Base-by-base conservation (phyloP, 139 green algal species). In the Pleodorina starrii region DNA sequence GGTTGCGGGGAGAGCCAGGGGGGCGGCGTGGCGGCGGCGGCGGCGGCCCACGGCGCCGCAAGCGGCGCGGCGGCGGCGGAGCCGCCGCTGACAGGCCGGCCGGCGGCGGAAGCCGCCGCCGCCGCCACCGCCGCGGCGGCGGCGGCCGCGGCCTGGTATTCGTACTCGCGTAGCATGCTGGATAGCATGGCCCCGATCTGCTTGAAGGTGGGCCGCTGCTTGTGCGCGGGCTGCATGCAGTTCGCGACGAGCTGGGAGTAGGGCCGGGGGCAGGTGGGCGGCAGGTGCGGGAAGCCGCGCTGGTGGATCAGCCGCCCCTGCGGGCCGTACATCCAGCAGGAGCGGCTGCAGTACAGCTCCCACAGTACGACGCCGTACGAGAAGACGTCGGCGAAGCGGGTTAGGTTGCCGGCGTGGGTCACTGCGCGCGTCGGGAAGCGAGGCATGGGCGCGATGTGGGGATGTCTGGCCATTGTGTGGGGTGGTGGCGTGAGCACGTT, bases 281-380 rank as follows among this genome's bases (percentile, higher is more conserved):
- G 84, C 23, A 89, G 84, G 84, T 81, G 68, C 69, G 84, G 84
- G 84, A 89, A 89, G 69, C 69, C 84, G 43, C 71, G 50, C 79
- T 44, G 50, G 38, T 69, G 50, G 35, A 84, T 40, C 50, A 83
- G 46, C 29, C 60, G 59, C 3, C 81, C 44, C 19, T 77, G 40
- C 16, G 73, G 85, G 12, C 74, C 74, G 73, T 85, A 78, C 57
- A 43, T 72, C 68, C 84, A 82, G 46, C 48, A 72, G 69, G 35
- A 83, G 36, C 84, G 68, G 46, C 69, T 83, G 50, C 76, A 78
- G 69, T 88, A 91, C 79, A 91, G 50, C 87, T 91, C 87, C 87
- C 87, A 91, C 27, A 91, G 78, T 32, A 88, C 27, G 27, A 91
- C 87, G 69, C 87, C 87, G 66, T 84, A 91, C 14, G 79, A 81